Conservation (phyloP, 352 stramenopile genomes). For the Pythium periplocum region DNA sequence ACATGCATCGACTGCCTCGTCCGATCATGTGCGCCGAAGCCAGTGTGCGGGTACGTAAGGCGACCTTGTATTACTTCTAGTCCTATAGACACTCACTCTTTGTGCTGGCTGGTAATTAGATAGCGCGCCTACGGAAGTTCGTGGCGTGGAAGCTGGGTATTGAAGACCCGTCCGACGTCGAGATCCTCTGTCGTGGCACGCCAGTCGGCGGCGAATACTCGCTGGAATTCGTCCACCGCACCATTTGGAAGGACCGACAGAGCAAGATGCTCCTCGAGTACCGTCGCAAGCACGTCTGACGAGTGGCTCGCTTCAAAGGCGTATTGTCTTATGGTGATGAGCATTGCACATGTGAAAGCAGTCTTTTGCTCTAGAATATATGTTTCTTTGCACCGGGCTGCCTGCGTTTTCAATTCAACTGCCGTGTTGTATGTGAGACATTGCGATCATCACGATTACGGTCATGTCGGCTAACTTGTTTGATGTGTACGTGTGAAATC, state of each 20-base stretch:
- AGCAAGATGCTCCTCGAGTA: slow-evolving; percentile 58
- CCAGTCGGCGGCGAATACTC: slow-evolving; percentile 53
- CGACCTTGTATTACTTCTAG: background rate
- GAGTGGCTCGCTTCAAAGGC: background rate
- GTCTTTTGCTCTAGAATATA: background rate
- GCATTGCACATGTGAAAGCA: background rate
- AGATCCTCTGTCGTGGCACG: slow-evolving; percentile 44
- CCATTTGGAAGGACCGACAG: slow-evolving; percentile 37
- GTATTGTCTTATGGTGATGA: background rate
- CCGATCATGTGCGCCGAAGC: slow-evolving; percentile 5
- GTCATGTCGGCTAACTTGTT: background rate
- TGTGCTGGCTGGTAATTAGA: slow-evolving; percentile 19
- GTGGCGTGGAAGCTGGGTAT: slow-evolving; percentile 39
- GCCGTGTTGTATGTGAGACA: too few relatives aligned
- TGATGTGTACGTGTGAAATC: too few relatives aligned
- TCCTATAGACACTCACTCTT: background rate
- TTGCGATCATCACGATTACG: too few relatives aligned
- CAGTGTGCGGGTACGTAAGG: slow-evolving; percentile 1
- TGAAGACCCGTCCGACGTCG: slow-evolving; percentile 37
- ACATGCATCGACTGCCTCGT: background rate
- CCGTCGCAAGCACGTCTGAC: slow-evolving; percentile 15
- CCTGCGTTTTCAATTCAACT: too few relatives aligned
- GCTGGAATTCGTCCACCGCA: slow-evolving; percentile 61
- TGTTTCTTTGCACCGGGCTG: too few relatives aligned
- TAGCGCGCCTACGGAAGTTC: slow-evolving; percentile 60